Evolutionary conservation across 208 protist species (phyloP), one percentile per base, ranked within the genome.

Genomic region (Trypanosoma lewisi): DNA sequence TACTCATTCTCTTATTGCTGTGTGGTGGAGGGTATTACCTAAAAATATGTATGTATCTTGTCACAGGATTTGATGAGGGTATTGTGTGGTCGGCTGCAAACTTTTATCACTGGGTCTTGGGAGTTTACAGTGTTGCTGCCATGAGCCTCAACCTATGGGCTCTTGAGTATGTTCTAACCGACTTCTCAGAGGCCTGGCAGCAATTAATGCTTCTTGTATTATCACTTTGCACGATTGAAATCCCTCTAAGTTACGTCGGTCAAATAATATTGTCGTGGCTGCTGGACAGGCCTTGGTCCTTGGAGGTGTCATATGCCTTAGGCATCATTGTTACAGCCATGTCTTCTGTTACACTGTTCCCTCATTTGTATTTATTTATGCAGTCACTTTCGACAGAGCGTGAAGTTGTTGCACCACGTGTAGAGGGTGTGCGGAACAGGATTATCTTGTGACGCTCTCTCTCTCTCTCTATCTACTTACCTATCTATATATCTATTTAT

Each of bases 81-180:
- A 17, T 73, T 42, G 55, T 73, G n/a, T 73, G 67, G 67, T 67
- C 58, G 1, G 47, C 52, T 9, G 50, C 50, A 3, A 34, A 73
- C 19, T 31, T 73, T 0, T 73, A 73, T 37, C 67, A 73, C 44
- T 73, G 67, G 67, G 37, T 73, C 27, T 44, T 73, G 2, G 67
- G 59, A 16, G 2, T 67, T 11, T 73, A 73, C 52, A 65, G 47
- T 57, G 21, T 73, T 33, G 16, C 54, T 41, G 67, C 58, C 5
- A 21, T 73, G 2, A 44, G 17, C 9, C 36, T 73, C 21, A 73
- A 73, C 33, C 34, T 67, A 17, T 39, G 21, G 31, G 59, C 52
- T 19, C 21, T 73, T 14, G 59, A 73, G 44, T 61, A 54, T 45
- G 59, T 55, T 36, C 33, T 73, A 1, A 12, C 1, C 3, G 52